Evolutionary conservation across 2,329 filamentous ascomycete genomes (phyloP).

Genomic region (Periconia macrospinosa): DNA sequence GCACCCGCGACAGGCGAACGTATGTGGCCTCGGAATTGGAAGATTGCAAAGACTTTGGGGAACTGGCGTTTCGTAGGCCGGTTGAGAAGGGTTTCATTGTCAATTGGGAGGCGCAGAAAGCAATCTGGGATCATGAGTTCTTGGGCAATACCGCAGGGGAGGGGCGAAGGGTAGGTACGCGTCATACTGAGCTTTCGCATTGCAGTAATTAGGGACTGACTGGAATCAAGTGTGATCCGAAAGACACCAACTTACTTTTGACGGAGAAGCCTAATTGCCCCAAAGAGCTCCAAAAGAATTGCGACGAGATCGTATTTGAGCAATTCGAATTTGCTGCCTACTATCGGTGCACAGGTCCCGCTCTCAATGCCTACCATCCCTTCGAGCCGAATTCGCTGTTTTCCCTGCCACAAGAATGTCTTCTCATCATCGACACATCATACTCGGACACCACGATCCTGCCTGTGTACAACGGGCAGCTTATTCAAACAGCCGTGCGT

Average conservation of each 20-base stretch:
- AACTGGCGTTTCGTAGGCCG: slow-evolving; percentile 81
- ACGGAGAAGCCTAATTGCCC: slow-evolving; percentile 85
- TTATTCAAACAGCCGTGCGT: slow-evolving; percentile 78
- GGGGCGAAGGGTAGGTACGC: slow-evolving; percentile 53
- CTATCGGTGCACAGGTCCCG: slow-evolving; percentile 71
- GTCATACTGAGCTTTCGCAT: not conserved
- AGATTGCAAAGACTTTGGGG: slow-evolving; percentile 83
- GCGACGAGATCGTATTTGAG: slow-evolving; percentile 96
- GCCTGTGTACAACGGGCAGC: slow-evolving; percentile 77
- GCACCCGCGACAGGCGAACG: slow-evolving; percentile 72
- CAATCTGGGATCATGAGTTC: slow-evolving; percentile 92
- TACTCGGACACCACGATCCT: slow-evolving; percentile 93
- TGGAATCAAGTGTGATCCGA: slow-evolving; percentile 64
- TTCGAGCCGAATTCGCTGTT: slow-evolving; percentile 47
- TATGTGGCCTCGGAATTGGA: slow-evolving; percentile 81
- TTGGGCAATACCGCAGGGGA: slow-evolving; percentile 72
- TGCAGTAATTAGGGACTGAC: slow-evolving; percentile 12
- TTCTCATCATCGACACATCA: slow-evolving; percentile 88
- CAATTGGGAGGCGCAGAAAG: slow-evolving; percentile 94
- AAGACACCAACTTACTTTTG: slow-evolving; percentile 80
- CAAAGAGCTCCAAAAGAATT: slow-evolving; percentile 79
- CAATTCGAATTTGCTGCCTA: slow-evolving; percentile 93
- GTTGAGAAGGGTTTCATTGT: slow-evolving; percentile 95
- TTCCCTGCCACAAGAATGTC: slow-evolving; percentile 69
- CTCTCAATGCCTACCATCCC: slow-evolving; percentile 76